Evolutionary conservation across 208 protist genomes (phyloP).

Genomic region (Leishmania guyanensis): DNA sequence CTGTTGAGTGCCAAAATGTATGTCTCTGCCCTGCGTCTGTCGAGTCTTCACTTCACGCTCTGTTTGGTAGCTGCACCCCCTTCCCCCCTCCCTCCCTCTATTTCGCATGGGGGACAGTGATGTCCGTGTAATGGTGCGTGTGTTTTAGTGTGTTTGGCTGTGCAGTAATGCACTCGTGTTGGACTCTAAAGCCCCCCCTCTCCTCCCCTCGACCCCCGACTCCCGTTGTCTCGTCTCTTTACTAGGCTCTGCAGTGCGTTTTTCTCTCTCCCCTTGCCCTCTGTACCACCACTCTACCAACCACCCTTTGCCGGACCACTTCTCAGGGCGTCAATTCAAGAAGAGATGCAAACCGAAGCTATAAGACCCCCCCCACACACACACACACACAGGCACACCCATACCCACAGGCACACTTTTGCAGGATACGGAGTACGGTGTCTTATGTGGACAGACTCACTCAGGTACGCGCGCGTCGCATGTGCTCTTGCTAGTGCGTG

Average conservation of each 20-base stretch:
- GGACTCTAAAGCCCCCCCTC: background rate
- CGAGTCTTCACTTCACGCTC: background rate
- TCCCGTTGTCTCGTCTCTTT: background rate
- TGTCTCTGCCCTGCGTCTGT: background rate
- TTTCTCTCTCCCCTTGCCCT: background rate
- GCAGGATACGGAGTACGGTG: background rate
- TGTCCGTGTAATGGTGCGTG: constrained; percentile 1
- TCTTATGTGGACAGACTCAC: background rate
- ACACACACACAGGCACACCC: background rate
- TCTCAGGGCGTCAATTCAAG: background rate
- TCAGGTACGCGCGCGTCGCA: background rate
- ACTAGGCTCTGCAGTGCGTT: background rate
- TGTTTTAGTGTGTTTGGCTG: background rate
- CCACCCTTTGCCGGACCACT: background rate
- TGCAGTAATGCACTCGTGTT: background rate
- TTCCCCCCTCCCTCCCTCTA: background rate
- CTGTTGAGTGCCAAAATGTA: background rate
- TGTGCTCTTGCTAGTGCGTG: background rate
- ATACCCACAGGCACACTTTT: background rate
- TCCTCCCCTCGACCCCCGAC: background rate
- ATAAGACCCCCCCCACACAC: background rate
- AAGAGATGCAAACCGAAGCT: background rate
- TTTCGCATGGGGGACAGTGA: background rate
- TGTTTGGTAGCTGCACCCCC: background rate
- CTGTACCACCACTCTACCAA: background rate